phyloP scores from a whole-genome alignment of 169 alveolate species.

The Plasmodium gallinaceum region DNA sequence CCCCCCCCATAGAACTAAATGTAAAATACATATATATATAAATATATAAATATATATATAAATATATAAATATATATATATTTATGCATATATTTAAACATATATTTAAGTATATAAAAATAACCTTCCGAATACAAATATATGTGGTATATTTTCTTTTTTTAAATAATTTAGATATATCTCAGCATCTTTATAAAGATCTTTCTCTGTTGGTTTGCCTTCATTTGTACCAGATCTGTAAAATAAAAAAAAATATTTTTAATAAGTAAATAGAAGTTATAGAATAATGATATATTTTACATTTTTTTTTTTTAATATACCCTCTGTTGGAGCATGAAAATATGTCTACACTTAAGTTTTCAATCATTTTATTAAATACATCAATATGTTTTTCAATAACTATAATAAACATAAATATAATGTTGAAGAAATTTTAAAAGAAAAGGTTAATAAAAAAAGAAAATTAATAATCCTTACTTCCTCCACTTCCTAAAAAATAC shows the following conservation, averaged over 20 bases:
- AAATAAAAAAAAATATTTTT: neutral
- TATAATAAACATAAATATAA: neutral
- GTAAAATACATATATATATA: neutral
- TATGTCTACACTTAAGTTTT: constrained; percentile 25
- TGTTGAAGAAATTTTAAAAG: no score
- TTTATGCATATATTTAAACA: neutral
- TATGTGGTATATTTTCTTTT: constrained; percentile 1
- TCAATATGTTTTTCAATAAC: constrained; percentile 26
- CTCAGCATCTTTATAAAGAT: constrained; percentile 39
- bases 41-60: neutral
- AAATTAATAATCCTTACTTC: constrained; percentile 12
- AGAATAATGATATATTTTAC: neutral
- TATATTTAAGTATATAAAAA: neutral
- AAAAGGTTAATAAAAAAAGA: neutral
- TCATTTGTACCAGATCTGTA: constrained; percentile 32
- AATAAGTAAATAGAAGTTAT: neutral
- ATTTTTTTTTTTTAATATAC: constrained; percentile 8
- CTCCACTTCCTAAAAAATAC: constrained; percentile 61
- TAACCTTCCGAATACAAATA: constrained; percentile 58
- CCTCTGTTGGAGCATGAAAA: constrained; percentile 71
- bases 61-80: neutral
- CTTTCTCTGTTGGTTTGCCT: constrained; percentile 31
- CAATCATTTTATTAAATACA: constrained; percentile 2
- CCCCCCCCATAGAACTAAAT: constrained; percentile 63
- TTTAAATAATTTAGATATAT: constrained; percentile 29